These are phyloP conservation scores for Diaporthe sp. DNA, from an alignment of 2,329 filamentous ascomycete species.

Conservation along the genomic window DNA sequence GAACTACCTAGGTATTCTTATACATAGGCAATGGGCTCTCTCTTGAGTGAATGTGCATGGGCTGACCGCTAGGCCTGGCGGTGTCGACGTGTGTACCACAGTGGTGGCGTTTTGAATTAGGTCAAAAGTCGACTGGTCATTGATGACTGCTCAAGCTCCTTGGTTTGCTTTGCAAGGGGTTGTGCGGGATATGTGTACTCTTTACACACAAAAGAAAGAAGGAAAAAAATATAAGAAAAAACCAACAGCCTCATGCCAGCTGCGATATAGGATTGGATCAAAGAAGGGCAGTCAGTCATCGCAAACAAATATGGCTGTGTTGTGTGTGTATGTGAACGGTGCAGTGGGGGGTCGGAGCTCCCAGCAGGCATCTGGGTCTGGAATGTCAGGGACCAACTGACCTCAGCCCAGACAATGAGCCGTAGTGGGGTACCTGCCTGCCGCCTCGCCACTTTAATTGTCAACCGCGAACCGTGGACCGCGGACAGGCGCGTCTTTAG, in stretches of 20 bases:
- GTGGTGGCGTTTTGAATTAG: neutral
- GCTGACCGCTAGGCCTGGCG: too few species aligned
- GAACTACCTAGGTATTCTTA: too few species aligned
- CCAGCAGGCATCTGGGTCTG: neutral
- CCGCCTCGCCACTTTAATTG: constrained; percentile 15
- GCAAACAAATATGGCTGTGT: neutral
- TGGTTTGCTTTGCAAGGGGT: neutral
- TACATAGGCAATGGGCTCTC: too few species aligned
- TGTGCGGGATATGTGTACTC: neutral
- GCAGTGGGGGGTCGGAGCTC: neutral
- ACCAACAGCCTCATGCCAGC: neutral
- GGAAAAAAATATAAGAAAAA: too few species aligned
- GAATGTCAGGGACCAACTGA: neutral
- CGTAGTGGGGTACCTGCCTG: constrained; percentile 9
- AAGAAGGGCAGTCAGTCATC: neutral
- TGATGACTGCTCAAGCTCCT: neutral
- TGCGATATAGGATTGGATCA: neutral
- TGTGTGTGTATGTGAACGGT: neutral
- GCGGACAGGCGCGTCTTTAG: constrained; percentile 8
- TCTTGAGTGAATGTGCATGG: too few species aligned
- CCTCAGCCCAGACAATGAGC: neutral
- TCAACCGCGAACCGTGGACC: constrained; percentile 2
- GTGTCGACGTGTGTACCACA: too few species aligned
- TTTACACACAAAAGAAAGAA: neutral
- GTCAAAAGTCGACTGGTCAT: constrained; percentile 1